These are phyloP conservation scores for Emmonsia crescens DNA, from an alignment of 2,329 filamentous ascomycete genomes.

Conservation along the genomic window DNA sequence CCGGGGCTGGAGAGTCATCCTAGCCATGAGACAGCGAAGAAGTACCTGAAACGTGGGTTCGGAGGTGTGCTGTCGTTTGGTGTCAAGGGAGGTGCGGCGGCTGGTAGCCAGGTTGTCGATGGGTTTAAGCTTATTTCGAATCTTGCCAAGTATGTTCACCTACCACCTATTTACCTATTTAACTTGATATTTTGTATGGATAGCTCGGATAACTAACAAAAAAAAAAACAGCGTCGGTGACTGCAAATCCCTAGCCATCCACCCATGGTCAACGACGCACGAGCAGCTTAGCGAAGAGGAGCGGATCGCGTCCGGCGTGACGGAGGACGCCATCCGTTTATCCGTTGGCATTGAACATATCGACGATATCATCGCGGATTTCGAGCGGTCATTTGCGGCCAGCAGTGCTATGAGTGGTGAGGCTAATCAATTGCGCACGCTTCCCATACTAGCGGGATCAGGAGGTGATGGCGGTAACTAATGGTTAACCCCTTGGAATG, in stretches of 20 bases:
- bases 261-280: constrained; percentile 92
- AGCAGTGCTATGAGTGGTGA: constrained; percentile 19
- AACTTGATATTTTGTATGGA: background rate
- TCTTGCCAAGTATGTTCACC: constrained; percentile 59
- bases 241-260: constrained; percentile 87
- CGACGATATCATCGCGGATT: constrained; percentile 92
- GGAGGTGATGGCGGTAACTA: background rate
- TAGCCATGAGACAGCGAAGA: constrained; percentile 70
- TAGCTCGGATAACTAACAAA: background rate
- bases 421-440: background rate
- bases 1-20: constrained; percentile 74
- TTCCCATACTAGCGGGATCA: background rate
- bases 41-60: constrained; percentile 73
- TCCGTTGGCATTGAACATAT: constrained; percentile 95
- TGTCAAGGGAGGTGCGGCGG: constrained; percentile 75
- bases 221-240: constrained; percentile 58
- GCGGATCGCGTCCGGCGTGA: constrained; percentile 68
- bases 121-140: constrained; percentile 92
- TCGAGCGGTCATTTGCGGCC: constrained; percentile 75
- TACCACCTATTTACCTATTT: background rate
- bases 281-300: constrained; percentile 81
- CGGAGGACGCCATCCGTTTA: constrained; percentile 82
- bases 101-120: constrained; percentile 81
- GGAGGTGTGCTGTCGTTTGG: constrained; percentile 90
- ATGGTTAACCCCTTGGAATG: background rate